Conservation (phyloP, 108 stramenopile genomes). For the Nitzschia sp. region DNA sequence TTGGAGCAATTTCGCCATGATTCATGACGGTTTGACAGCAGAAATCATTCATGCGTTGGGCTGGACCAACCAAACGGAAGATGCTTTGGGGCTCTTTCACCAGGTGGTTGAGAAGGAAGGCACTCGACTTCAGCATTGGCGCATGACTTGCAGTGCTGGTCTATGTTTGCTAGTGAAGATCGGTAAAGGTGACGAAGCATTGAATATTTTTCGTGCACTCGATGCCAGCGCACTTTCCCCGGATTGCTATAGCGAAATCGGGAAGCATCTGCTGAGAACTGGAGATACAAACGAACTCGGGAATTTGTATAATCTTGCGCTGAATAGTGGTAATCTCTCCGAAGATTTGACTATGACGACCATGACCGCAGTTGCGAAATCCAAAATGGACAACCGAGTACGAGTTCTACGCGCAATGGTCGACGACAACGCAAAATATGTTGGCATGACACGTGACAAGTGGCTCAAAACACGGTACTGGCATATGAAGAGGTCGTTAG, state of each 20-base stretch:
- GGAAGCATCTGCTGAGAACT: constrained; percentile 24
- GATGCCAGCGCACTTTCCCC: constrained; percentile 9
- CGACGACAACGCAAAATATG: constrained; percentile 45
- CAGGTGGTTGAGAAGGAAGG: constrained; percentile 3
- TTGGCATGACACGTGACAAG: constrained; percentile 40
- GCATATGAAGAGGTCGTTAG: constrained; percentile 57
- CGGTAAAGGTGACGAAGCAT: constrained; percentile 22
- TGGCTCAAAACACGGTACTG: constrained; percentile 69
- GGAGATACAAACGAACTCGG: constrained; percentile 47
- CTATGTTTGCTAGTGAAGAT: constrained; percentile 14
- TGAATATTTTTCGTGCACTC: constrained; percentile 18
- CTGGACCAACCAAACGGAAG: constrained; percentile 13
- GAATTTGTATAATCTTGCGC: constrained; percentile 52
- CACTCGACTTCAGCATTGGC: constrained; percentile 9
- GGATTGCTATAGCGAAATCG: constrained; percentile 20
- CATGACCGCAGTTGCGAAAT: constrained; percentile 60
- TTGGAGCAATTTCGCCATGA: not conserved
- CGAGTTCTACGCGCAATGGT: constrained; percentile 57
- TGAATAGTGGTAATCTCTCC: constrained; percentile 48
- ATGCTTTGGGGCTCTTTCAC: constrained; percentile 21
- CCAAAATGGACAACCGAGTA: constrained; percentile 55
- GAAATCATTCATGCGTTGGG: constrained; percentile 28
- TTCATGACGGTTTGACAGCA: constrained; percentile 27
- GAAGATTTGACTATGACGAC: constrained; percentile 63
- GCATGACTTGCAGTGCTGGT: constrained; percentile 19